A percentile compares a stretch with the other conserved stretches of the same genome.
Evolutionary conservation across 2,329 filamentous ascomycete species (phyloP).

Genomic region (Xylariaceae sp.): DNA sequence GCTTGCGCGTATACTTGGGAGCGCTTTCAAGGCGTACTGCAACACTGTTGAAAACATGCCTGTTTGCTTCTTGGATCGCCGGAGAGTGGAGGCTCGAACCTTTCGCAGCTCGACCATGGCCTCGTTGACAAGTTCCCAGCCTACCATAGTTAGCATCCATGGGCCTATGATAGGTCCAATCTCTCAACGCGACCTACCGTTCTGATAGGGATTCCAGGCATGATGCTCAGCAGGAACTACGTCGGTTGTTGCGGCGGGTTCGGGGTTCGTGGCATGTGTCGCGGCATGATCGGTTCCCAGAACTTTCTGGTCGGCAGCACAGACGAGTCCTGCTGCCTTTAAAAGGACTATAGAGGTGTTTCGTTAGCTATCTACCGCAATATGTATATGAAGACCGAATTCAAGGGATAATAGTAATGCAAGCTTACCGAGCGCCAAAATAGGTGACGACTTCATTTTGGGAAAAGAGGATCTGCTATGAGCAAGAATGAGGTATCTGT

Average conservation of each 20-base stretch:
- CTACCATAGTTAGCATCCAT: no score
- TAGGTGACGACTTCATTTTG: conserved; percentile 31
- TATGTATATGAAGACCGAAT: neutral
- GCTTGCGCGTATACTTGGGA: conserved; percentile 48
- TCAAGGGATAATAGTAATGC: conserved; percentile 2
- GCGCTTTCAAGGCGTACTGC: conserved; percentile 43
- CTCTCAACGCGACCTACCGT: conserved; percentile 22
- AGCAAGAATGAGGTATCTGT: conserved; percentile 26
- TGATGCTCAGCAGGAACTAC: conserved; percentile 23
- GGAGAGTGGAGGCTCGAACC: conserved; percentile 43
- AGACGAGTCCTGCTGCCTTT: conserved; percentile 26
- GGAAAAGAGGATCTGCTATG: conserved; percentile 28
- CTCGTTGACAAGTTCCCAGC: conserved; percentile 50
- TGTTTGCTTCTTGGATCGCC: conserved; percentile 41
- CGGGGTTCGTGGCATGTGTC: conserved; percentile 18
- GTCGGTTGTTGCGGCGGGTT: conserved; percentile 23
- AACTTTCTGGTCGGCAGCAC: conserved; percentile 29
- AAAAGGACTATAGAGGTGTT: conserved; percentile 24
- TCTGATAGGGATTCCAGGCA: conserved; percentile 32
- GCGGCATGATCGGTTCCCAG: conserved; percentile 18
- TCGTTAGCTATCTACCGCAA: conserved; percentile 13
- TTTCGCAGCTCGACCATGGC: conserved; percentile 49
- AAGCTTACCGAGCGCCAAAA: conserved; percentile 30
- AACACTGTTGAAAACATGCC: conserved; percentile 42
- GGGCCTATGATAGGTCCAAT: no score